Evolutionary conservation across 768 basidiomycete genomes (phyloP).

Genomic region (Mycena sanguinolenta): DNA sequence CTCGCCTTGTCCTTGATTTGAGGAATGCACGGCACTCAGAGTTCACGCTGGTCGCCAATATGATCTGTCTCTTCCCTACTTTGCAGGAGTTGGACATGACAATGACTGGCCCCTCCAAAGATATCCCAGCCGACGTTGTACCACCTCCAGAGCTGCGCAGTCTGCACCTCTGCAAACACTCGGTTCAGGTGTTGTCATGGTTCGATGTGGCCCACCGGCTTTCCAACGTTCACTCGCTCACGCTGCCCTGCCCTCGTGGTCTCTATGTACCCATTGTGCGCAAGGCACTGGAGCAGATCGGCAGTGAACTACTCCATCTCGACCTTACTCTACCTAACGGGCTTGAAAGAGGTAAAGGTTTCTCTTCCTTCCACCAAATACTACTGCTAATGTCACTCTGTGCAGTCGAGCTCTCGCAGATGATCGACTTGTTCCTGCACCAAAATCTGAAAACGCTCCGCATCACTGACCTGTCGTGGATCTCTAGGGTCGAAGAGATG

Average conservation of each 20-base stretch:
- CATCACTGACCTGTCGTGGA: background rate
- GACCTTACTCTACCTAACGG: background rate
- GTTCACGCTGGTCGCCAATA: background rate
- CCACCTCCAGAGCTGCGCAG: background rate
- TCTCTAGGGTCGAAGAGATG: too few species aligned
- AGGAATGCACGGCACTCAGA: background rate
- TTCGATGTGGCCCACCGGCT: background rate
- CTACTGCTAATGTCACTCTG: too few species aligned
- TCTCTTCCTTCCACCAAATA: background rate
- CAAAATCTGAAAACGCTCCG: background rate
- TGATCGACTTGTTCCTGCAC: background rate
- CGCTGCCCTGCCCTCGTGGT: background rate
- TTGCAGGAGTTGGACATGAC: background rate
- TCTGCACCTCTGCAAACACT: background rate
- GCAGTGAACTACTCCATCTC: background rate
- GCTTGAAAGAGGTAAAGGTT: background rate
- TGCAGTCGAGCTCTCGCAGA: background rate
- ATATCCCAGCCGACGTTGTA: background rate
- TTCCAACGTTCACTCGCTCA: background rate
- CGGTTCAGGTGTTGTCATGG: background rate
- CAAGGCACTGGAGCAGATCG: background rate
- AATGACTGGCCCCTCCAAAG: background rate
- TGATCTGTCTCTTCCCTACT: background rate
- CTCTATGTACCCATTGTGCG: background rate
- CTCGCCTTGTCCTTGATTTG: background rate